These are phyloP conservation scores for Taphrina betulina DNA, from an alignment of 1,139 yeast species.

Conservation along the genomic window DNA sequence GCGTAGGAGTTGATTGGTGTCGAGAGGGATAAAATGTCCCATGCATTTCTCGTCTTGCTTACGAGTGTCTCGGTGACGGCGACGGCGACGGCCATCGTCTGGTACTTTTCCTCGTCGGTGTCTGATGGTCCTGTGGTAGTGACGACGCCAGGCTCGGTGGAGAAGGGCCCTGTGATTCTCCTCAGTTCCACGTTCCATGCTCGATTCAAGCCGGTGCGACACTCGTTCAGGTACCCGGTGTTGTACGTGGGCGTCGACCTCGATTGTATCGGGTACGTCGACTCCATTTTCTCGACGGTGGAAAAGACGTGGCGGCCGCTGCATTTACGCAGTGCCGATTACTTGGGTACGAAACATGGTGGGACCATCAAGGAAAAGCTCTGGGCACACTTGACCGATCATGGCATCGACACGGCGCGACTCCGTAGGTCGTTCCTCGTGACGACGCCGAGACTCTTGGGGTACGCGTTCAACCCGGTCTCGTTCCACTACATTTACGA, in stretches of 20 bases:
- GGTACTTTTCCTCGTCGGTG: too few species aligned
- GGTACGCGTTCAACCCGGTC: slow-evolving; percentile 32
- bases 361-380: slow-evolving; percentile 24
- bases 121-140: background rate
- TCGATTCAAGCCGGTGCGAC: slow-evolving; percentile 27
- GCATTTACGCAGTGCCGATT: slow-evolving; percentile 9
- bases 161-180: background rate
- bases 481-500: slow-evolving; percentile 30
- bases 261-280: slow-evolving; percentile 11
- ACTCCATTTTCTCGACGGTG: background rate
- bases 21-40: too few species aligned
- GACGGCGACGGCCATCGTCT: too few species aligned
- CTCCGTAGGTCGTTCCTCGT: slow-evolving; percentile 11
- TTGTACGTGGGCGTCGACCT: slow-evolving; percentile 23
- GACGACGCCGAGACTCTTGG: slow-evolving; percentile 30
- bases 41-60: too few species aligned
- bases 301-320: slow-evolving; percentile 11
- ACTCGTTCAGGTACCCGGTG: slow-evolving; percentile 25
- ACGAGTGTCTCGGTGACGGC: too few species aligned
- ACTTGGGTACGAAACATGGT: slow-evolving; percentile 9
- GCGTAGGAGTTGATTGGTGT: too few species aligned
- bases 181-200: slow-evolving; percentile 22
- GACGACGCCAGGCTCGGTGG: background rate
- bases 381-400: slow-evolving; percentile 20
- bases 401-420: slow-evolving; percentile 4